phyloP scores from a whole-genome alignment of 345 rosid species.

The Gossypium anomalum region DNA sequence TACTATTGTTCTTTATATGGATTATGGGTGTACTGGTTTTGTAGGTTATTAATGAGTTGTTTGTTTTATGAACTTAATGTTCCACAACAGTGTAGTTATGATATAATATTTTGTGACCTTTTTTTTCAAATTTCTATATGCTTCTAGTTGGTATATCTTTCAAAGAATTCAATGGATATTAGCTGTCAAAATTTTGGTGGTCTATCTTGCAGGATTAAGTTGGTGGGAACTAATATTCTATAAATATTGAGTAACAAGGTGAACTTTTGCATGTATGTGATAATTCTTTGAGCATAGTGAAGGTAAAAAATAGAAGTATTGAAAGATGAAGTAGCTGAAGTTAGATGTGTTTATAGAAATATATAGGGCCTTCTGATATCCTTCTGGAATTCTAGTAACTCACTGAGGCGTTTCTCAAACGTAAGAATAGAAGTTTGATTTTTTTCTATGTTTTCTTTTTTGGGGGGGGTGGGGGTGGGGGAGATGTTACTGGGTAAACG shows the following conservation, averaged over 20 bases:
- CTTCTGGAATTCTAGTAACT: background rate
- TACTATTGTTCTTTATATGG: background rate
- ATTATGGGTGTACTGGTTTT: background rate
- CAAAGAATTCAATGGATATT: background rate
- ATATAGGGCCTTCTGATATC: background rate
- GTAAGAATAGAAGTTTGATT: background rate
- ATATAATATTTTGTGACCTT: background rate
- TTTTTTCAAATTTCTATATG: background rate
- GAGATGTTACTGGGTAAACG: no score
- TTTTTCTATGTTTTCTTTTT: background rate
- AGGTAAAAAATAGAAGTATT: background rate
- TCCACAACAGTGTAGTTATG: background rate
- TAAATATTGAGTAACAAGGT: background rate
- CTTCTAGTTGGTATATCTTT: background rate
- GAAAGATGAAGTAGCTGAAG: constrained; percentile 4
- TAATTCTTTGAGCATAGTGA: constrained; percentile 3
- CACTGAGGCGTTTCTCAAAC: background rate
- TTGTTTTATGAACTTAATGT: background rate
- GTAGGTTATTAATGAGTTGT: background rate
- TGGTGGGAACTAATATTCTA: background rate
- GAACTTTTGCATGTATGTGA: background rate
- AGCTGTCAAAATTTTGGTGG: background rate
- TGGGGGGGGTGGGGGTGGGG: no score
- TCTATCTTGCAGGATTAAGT: background rate
- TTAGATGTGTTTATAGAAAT: background rate